Evolutionary conservation across 1,284 basidiomycete genomes (phyloP), one percentile per base, ranked within the genome.

Genomic region (Papiliotrema flavescens): DNA sequence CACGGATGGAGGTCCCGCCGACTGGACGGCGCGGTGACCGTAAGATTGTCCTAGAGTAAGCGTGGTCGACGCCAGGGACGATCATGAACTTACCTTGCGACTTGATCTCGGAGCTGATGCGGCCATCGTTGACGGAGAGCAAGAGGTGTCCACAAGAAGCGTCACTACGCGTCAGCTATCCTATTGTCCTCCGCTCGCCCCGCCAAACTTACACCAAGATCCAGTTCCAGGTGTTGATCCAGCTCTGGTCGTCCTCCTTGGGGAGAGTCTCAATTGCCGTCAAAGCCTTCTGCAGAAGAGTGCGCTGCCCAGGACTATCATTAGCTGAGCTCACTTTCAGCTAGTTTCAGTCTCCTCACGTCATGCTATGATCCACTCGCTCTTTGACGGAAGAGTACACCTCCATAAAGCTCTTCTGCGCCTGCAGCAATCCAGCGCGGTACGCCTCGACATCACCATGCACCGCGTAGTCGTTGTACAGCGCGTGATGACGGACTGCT

Each of bases 141-240:
- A 97, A 79, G 40, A 98, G 82, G 17, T 84, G 85, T 2, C 95
- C 96, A 62, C 89, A 95, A 1, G 90, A 87, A 8, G 94, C 95
- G 69, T 98, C 95, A 56, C 94, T 92, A 40, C 9, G 9, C 3
- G 14, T 36, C 44, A 50, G 61, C 78, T 8, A 32, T 11, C 6
- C 5, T 6, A 22, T 17, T 17, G 13, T 47, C 1, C 50, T 79
- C 56, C 55, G 76, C 74, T 67, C 68, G 61, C 36, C 3, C 17
- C 3, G 34, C 14, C 45, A n/a, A 32, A 63, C 71, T 53, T 41
- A 76, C 73, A 71, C 62, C 22, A 96, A 78, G 68, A 95, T 93
- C 93, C 93, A 98, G 76, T 98, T 93, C 95, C 95, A 98, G 67
- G 89, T 92, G 74, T 93, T 98, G 78, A 92, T 98, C 95, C 93